Percentiles rank a stretch among this genome's conserved stretches.
Conservation (phyloP, 352 stramenopile genomes). For the Pythium monospermum region DNA sequence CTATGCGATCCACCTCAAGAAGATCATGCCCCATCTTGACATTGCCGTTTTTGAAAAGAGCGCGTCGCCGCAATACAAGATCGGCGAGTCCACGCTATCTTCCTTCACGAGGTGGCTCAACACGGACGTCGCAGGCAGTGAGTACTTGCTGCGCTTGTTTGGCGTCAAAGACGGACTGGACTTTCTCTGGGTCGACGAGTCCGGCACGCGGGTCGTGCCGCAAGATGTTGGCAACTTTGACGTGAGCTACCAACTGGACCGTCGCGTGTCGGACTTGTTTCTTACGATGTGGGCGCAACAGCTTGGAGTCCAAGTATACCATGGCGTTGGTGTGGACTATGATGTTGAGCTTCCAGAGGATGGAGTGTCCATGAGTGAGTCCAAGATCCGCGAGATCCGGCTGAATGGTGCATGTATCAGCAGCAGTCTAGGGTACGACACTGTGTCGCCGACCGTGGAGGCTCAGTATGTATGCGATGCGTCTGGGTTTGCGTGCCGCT, state of each 20-base stretch:
- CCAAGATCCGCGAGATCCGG: neutral
- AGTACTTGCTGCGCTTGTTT: constrained; percentile 6
- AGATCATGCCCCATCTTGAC: constrained; percentile 7
- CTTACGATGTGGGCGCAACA: constrained; percentile 9
- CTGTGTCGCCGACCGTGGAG: constrained; percentile 1
- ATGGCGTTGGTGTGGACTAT: constrained; percentile 9
- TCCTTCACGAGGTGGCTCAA: constrained; percentile 7
- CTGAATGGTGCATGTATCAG: constrained; percentile 3
- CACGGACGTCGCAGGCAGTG: constrained; percentile 3
- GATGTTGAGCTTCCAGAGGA: constrained; percentile 1
- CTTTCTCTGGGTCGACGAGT: constrained; percentile 5
- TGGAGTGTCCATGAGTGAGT: neutral
- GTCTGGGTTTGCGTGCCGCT: neutral
- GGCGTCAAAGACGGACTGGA: constrained; percentile 7
- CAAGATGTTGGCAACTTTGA: constrained; percentile 2
- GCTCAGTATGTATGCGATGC: constrained; percentile 9
- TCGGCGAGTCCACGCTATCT: constrained; percentile 14
- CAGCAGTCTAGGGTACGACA: neutral
- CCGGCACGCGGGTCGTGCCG: neutral
- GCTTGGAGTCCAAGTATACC: constrained; percentile 10
- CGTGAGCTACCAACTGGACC: constrained; percentile 3
- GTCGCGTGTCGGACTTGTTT: constrained; percentile 7
- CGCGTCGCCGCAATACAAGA: constrained; percentile 8
- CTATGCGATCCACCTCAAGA: constrained; percentile 16
- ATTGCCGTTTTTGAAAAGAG: constrained; percentile 11